A percentile compares a stretch with the other conserved stretches of the same genome.
phyloP scores from a whole-genome alignment of 495 filamentous ascomycete genomes.

The Lophiostoma macrostomum region DNA sequence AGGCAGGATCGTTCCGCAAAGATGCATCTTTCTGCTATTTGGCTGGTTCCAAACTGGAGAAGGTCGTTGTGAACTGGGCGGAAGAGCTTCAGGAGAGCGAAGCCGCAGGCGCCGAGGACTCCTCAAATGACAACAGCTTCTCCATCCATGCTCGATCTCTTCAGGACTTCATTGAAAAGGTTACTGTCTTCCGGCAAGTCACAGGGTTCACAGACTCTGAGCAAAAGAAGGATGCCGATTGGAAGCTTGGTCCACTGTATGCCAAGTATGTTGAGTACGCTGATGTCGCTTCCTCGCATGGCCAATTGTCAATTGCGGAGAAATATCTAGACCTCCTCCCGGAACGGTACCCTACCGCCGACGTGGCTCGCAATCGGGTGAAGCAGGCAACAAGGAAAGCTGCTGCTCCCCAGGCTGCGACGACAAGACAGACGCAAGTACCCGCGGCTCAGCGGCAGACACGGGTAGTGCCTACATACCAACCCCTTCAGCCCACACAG shows the following conservation, averaged over 20 bases:
- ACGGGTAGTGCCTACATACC: conserved; percentile 30
- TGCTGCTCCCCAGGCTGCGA: conserved; percentile 29
- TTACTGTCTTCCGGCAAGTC: conserved; percentile 92
- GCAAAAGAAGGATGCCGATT: conserved; percentile 63
- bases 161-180: conserved; percentile 95
- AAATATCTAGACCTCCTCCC: conserved; percentile 90
- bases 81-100: conserved; percentile 81
- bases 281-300: conserved; percentile 88
- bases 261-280: conserved; percentile 97
- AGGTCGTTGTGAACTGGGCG: conserved; percentile 92
- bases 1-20: conserved; percentile 58
- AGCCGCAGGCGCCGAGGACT: conserved; percentile 64
- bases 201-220: conserved; percentile 87
- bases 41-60: conserved; percentile 93
- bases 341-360: conserved; percentile 78
- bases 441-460: conserved; percentile 30
- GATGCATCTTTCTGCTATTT: conserved; percentile 95
- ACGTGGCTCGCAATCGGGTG: conserved; percentile 81
- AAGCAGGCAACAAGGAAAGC: conserved; percentile 77
- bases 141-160: conserved; percentile 86
- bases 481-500: conserved; percentile 16
- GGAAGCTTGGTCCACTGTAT: conserved; percentile 87
- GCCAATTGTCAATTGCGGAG: conserved; percentile 79
- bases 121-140: conserved; percentile 72
- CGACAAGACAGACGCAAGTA: conserved; percentile 21